phyloP scores from a whole-genome alignment of 176 grass and related monocot genomes.

The Lolium perenne region DNA sequence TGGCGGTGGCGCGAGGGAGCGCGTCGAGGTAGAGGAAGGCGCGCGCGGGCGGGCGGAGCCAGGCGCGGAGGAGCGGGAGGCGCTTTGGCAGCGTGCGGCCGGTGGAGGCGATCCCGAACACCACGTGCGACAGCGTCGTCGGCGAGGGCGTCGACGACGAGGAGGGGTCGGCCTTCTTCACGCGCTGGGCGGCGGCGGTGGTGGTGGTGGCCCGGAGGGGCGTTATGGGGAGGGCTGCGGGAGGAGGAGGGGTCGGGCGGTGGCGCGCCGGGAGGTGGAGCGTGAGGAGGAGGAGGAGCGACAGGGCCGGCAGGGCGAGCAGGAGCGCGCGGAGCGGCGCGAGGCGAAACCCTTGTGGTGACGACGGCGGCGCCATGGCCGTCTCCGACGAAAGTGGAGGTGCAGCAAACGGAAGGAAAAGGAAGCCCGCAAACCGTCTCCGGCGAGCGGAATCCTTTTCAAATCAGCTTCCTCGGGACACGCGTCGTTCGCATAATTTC shows the following conservation, averaged over 20 bases:
- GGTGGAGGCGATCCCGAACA: constrained; percentile 83
- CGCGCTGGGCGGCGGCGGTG: background rate
- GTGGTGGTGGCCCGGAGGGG: constrained; percentile 5
- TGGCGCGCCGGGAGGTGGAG: background rate
- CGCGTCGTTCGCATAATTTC: background rate
- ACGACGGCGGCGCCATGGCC: constrained; percentile 47
- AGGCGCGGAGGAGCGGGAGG: constrained; percentile 66
- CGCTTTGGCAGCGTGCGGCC: constrained; percentile 53
- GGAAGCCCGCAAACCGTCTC: constrained; percentile 14
- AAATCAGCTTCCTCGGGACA: background rate
- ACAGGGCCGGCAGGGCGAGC: background rate
- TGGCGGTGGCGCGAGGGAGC: background rate
- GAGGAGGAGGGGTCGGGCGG: constrained; percentile 31
- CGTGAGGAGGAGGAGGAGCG: constrained; percentile 37
- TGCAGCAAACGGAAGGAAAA: background rate
- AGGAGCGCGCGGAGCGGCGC: constrained; percentile 35
- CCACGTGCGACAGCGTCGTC: constrained; percentile 68
- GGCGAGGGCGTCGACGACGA: background rate
- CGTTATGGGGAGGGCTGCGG: background rate
- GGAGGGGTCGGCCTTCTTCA: background rate
- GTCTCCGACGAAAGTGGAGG: background rate
- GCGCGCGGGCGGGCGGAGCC: constrained; percentile 66
- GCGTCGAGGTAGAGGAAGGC: constrained; percentile 73
- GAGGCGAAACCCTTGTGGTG: background rate
- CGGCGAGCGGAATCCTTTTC: background rate